Evolutionary conservation across 148 eudicot species (phyloP).

Genomic region (Diospyros lotus): DNA sequence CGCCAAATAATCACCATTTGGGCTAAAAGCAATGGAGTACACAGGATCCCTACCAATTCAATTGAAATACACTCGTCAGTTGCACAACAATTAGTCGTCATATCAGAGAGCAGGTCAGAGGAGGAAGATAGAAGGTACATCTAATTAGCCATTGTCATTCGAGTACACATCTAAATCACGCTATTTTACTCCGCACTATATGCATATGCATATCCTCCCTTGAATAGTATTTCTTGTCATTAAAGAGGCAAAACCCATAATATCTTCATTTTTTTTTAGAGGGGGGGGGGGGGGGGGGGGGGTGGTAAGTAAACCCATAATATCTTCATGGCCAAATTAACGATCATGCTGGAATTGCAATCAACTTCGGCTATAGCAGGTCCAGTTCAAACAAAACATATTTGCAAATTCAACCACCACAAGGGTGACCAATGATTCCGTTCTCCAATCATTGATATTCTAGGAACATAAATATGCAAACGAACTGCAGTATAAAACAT

Average conservation of each 20-base stretch:
- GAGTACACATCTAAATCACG: no score
- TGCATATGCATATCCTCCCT: no score
- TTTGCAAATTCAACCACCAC: background rate
- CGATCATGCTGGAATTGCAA: background rate
- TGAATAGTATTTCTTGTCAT: background rate
- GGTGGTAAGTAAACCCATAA: no score
- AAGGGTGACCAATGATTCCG: background rate
- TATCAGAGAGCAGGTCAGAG: no score
- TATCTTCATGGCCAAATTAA: background rate
- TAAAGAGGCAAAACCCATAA: background rate
- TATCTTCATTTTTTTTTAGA: no score
- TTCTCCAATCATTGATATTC: constrained; percentile 3
- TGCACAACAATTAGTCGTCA: background rate
- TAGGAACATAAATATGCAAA: background rate
- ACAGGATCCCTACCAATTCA: constrained; percentile 72
- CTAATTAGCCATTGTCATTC: no score
- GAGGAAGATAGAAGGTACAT: no score
- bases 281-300: no score
- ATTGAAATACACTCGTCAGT: background rate
- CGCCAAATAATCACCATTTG: constrained; percentile 78
- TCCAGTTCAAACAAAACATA: background rate
- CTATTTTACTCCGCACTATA: no score
- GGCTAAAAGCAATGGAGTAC: constrained; percentile 86
- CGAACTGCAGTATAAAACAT: background rate
- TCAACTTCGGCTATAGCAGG: background rate